Percentiles rank a stretch among this genome's conserved stretches.
phyloP scores from a whole-genome alignment of 148 eudicot genomes.

The Tetragonia tetragonoides region DNA sequence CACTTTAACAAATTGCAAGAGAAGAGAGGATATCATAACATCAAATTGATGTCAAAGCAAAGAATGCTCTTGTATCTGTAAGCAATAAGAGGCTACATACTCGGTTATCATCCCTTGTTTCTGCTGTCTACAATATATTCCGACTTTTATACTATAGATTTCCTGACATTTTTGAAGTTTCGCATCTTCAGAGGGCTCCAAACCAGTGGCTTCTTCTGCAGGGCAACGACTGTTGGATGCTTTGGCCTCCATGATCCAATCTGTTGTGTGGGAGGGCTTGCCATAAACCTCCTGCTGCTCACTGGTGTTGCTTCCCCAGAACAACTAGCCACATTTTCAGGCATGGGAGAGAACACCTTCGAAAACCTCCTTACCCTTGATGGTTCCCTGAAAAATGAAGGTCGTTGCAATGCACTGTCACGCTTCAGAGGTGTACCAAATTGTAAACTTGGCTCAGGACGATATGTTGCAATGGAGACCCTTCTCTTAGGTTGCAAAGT shows the following conservation, averaged over 20 bases:
- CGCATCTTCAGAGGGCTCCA: conserved; percentile 79
- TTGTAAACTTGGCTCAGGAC: conserved; percentile 37
- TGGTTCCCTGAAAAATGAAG: conserved; percentile 61
- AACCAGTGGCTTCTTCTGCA: conserved; percentile 67
- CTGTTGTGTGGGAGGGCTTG: conserved; percentile 70
- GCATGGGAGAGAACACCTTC: conserved; percentile 52
- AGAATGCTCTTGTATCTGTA: not conserved
- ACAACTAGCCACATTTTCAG: conserved; percentile 23
- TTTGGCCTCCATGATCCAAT: conserved; percentile 80
- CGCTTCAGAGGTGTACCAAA: conserved; percentile 35
- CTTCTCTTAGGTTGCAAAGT: conserved; percentile 54
- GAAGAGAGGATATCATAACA: conserved; percentile 8
- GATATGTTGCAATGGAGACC: conserved; percentile 61
- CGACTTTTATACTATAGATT: conserved; percentile 32
- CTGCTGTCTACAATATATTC: not conserved
- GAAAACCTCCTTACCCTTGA: conserved; percentile 69
- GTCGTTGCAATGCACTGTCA: conserved; percentile 46
- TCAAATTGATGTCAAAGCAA: conserved; percentile 14
- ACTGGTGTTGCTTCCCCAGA: conserved; percentile 57
- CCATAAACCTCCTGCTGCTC: conserved; percentile 62
- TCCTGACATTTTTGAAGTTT: conserved; percentile 51
- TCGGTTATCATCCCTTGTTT: not conserved
- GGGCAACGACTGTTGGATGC: conserved; percentile 82
- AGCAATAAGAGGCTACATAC: too few relatives aligned
- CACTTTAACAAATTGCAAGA: not conserved